Conservation (phyloP, 192 early-diverging fungal genomes). For the Rhizophagus clarus region DNA sequence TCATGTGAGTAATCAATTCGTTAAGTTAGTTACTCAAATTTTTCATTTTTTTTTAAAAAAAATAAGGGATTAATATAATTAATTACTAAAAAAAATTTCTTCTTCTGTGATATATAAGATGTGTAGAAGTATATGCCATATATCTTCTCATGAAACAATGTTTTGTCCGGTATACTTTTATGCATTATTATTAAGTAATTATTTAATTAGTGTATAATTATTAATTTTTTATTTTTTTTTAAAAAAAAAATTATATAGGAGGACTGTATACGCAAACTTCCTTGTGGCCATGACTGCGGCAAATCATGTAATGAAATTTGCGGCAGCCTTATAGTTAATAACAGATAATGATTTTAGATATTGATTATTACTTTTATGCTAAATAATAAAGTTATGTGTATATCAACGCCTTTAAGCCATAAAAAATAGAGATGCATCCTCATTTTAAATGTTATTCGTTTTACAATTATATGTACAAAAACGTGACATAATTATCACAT, state of each 20-base stretch:
- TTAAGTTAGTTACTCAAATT: too few species aligned
- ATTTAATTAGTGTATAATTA: not conserved
- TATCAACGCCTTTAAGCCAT: too few species aligned
- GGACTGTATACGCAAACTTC: not conserved
- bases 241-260: conserved; percentile 19
- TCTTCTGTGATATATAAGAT: not conserved
- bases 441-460: too few species aligned
- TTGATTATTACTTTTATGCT: too few species aligned
- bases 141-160: not conserved
- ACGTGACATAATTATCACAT: too few species aligned
- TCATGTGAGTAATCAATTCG: conserved; percentile 18
- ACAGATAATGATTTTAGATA: too few species aligned
- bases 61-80: not conserved
- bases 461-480: too few species aligned
- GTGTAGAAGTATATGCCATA: conserved; percentile 22
- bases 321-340: too few species aligned
- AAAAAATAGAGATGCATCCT: too few species aligned
- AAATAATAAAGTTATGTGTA: too few species aligned
- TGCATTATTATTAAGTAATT: not conserved
- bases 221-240: not conserved
- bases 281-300: conserved; percentile 22
- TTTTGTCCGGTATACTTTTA: conserved; percentile 17
- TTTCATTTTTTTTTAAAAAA: too few species aligned
- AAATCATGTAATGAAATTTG: conserved; percentile 17
- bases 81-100: not conserved